Percentiles rank a stretch among this genome's conserved stretches.
These are phyloP conservation scores for Silene latifolia DNA, from an alignment of 148 eudicot genomes.

Conservation along the genomic window DNA sequence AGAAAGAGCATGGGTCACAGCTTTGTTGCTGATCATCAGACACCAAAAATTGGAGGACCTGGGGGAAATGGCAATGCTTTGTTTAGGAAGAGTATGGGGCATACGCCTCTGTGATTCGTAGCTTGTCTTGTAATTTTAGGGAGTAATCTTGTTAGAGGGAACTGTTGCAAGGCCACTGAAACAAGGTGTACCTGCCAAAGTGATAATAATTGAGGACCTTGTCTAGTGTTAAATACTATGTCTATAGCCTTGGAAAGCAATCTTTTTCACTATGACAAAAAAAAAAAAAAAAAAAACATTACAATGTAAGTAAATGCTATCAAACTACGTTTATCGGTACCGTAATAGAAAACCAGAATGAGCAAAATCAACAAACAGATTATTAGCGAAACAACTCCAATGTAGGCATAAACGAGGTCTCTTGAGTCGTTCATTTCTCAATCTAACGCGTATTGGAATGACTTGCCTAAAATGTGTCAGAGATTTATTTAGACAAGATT, in stretches of 20 bases:
- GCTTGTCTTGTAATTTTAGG: not conserved
- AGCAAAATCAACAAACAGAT: too few relatives aligned
- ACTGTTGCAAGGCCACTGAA: not conserved
- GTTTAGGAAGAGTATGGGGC: not conserved
- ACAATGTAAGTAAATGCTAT: not conserved
- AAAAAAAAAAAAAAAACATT: too few relatives aligned
- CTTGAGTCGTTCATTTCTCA: too few relatives aligned
- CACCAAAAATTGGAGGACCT: conserved; percentile 11
- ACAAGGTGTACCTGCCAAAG: not conserved
- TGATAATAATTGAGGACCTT: not conserved
- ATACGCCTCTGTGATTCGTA: not conserved
- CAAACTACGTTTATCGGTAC: too few relatives aligned
- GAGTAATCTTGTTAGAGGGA: not conserved
- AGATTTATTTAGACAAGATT: too few relatives aligned
- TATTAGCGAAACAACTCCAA: too few relatives aligned
- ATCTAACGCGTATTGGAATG: too few relatives aligned
- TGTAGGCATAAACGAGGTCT: too few relatives aligned
- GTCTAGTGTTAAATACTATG: not conserved
- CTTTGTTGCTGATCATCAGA: not conserved
- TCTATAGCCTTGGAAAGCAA: too few relatives aligned
- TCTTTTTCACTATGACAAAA: too few relatives aligned
- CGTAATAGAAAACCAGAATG: too few relatives aligned
- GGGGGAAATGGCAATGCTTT: not conserved
- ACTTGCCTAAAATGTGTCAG: too few relatives aligned
- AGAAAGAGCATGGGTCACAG: conserved; percentile 17